Base-by-base conservation (phyloP, 768 basidiomycete genomes). In the Serendipita sp. region DNA sequence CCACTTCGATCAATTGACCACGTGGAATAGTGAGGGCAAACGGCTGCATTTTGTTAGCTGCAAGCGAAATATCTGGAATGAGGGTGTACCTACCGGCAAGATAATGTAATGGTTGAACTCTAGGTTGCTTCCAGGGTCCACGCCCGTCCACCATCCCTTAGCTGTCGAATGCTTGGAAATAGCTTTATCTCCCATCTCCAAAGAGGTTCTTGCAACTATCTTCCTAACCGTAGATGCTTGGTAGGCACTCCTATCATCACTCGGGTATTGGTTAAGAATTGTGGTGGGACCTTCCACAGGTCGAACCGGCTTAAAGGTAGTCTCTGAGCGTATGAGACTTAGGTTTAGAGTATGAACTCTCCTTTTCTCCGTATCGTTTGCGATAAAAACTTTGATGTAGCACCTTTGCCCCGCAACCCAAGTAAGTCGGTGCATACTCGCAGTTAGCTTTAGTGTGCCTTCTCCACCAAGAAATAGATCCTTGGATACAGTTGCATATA, bases 141-240 rank as follows among this genome's bases (percentile, higher is more conserved):
- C 83, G 5, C 93, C 93, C 3, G 82, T 78, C 91, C 92, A 95
- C 87, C 90, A 95, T 0, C 91, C 92, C 69, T 83, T 85, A 27
- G 84, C 87, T 45, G 87, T 91, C 8, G 86, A 87, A 70, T 83
- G 80, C 1, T 87, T 87, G 66, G 80, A 80, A 4, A 82, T 73
- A 31, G 80, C 81, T 44, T 78, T 78, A 58, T 85, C 81, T 3
- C 84, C 82, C 71, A 84, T 82, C 68, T 84, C 82, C 31, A 95
- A 77, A 3, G 76, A 76, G 36, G 81, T 79, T 69, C 84, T 83
- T 1, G 84, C 80, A 0, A 93, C 77, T 66, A 82, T 78, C 71
- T 86, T 88, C 62, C 77, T 75, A 16, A 75, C 79, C 3, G 84
- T 83, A 44, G 80, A 74, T 0, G 84, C 83, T 70, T 83, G 80